Conservation (phyloP, 164 flowering plant genomes). For the Vitis riparia region DNA sequence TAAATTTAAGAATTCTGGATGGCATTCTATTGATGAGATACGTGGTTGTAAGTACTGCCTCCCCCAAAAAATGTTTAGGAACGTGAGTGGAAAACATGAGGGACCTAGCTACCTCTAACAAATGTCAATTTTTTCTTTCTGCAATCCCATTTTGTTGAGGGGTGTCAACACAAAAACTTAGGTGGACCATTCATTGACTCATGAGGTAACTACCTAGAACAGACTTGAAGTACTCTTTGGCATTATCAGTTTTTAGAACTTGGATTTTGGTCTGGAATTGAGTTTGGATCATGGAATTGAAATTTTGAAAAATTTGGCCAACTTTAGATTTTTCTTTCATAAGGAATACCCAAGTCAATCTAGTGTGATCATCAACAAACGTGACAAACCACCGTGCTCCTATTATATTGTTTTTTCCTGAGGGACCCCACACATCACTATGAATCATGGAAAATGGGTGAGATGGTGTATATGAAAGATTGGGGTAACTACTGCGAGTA, state of each 20-base stretch:
- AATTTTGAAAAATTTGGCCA: background rate
- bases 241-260: background rate
- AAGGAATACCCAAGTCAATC: background rate
- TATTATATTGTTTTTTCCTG: background rate
- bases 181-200: too few relatives aligned
- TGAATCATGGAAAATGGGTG: background rate
- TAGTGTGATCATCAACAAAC: background rate
- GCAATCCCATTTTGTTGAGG: too few relatives aligned
- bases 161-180: too few relatives aligned
- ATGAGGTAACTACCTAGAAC: too few relatives aligned
- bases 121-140: too few relatives aligned
- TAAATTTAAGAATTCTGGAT: background rate
- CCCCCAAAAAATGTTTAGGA: background rate
- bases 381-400: background rate
- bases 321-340: background rate
- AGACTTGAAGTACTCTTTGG: too few relatives aligned
- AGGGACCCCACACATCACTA: background rate
- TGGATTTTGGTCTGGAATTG: background rate
- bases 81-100: background rate
- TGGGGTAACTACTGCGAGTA: background rate
- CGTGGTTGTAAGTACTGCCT: background rate
- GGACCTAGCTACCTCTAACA: too few relatives aligned
- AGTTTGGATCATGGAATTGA: background rate
- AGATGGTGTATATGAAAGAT: background rate
- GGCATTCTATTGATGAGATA: background rate